Base-by-base conservation (phyloP, 2,329 filamentous ascomycete genomes). In the Mariannaea elegans region DNA sequence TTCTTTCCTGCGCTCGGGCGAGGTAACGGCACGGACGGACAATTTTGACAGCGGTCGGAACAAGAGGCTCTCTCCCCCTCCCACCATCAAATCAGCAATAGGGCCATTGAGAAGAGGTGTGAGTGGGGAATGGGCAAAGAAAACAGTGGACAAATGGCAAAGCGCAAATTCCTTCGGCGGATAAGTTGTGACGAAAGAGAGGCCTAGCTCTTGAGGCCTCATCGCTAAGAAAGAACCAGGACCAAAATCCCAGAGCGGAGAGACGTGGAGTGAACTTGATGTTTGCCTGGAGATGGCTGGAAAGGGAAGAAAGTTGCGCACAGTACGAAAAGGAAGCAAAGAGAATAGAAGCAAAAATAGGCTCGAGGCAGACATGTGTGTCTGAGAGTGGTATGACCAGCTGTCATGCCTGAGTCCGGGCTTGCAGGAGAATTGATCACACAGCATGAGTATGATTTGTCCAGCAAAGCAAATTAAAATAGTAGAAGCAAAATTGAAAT, bases 381-480 rank as follows among this genome's bases (percentile, higher is more conserved):
- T 19, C 12, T 41, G 38, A 18, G 23, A 29, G 21, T 14, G 42
- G 23, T 27, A 24, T 36, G 45, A 38, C 32, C 47, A 50, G 41
- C 47, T 47, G 55, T 32, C 47, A 46, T 23, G 31, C 39, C 47
- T 46, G 47, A 29, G 46, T 21, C 32, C 13, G 10, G 55, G 38
- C 41, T 38, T 52, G 55, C 55, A 41, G 41, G 31, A 31, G 41
- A 27, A 34, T 21, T 31, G 47, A 45, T 46, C 47, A 57, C 18
- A 46, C 23, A 19, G 47, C 41, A 19, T 52, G 39, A 8, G 24
- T 31, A 14, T 57, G 47, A 57, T 57, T 57, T 50, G 47, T 38
- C 55, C 47, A 52, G 39, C 47, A 47, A 50, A 52, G 47, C 55
- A 52, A 23, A 27, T 9, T 27, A 4, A 45, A 56, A 18, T 39